These are phyloP conservation scores for Oryza australiensis DNA, from an alignment of 176 grass and related monocot genomes.

Conservation along the genomic window DNA sequence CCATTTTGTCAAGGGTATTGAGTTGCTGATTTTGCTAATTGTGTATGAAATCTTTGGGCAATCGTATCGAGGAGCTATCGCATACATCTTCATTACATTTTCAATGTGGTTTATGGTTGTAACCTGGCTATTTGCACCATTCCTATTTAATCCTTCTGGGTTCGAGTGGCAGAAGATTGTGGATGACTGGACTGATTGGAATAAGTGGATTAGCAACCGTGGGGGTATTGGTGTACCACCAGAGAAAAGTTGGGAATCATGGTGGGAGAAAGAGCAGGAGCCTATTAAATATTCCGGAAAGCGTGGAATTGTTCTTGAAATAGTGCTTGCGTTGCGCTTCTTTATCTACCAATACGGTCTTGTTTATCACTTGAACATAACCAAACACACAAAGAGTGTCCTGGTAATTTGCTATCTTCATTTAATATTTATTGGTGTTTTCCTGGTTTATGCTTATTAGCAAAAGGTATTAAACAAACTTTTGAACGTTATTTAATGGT, in stretches of 20 bases:
- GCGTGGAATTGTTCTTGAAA: slow-evolving; percentile 74
- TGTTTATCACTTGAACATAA: slow-evolving; percentile 93
- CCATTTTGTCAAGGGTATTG: slow-evolving; percentile 94
- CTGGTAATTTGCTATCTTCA: slow-evolving; percentile 56
- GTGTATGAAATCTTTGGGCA: slow-evolving; percentile 93
- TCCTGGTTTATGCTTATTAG: slow-evolving; percentile 10
- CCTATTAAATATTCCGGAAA: slow-evolving; percentile 78
- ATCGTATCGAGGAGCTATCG: slow-evolving; percentile 67
- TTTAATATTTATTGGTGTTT: slow-evolving; percentile 2
- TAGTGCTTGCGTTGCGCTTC: slow-evolving; percentile 76
- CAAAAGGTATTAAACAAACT: neutral
- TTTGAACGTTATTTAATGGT: neutral
- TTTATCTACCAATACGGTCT: slow-evolving; percentile 97
- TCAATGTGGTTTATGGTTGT: slow-evolving; percentile 99
- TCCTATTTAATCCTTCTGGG: slow-evolving; percentile 96
- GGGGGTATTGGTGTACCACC: slow-evolving; percentile 81
- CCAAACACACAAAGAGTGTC: slow-evolving; percentile 59
- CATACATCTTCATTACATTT: slow-evolving; percentile 87
- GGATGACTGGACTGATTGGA: slow-evolving; percentile 96
- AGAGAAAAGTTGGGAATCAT: slow-evolving; percentile 95
- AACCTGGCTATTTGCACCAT: slow-evolving; percentile 97
- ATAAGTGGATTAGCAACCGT: slow-evolving; percentile 92
- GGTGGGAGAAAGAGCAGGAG: slow-evolving; percentile 95
- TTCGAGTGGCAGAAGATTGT: slow-evolving; percentile 99
- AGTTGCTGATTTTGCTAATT: slow-evolving; percentile 84